Evolutionary conservation across 1,139 yeast genomes (phyloP).

Genomic region (Debaryomycetaceae sp.): DNA sequence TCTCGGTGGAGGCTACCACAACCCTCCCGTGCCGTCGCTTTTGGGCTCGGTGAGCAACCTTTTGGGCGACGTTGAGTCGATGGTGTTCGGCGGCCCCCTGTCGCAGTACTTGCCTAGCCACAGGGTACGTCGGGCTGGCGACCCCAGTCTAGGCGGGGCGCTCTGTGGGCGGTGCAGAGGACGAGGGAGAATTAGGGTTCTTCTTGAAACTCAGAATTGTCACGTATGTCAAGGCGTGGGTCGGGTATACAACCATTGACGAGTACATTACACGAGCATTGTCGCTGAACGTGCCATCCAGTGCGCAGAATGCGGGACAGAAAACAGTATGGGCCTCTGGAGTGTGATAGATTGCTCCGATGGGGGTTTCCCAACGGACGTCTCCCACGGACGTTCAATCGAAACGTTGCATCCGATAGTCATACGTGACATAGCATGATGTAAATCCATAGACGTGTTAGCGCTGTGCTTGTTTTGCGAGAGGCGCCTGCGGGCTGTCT

Average conservation of each 20-base stretch:
- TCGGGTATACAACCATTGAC: slow-evolving; percentile 25
- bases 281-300: background rate
- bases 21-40: background rate
- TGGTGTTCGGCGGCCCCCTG: background rate
- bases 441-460: too few relatives aligned
- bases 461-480: too few relatives aligned
- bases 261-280: background rate
- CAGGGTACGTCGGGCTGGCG: slow-evolving; percentile 53
- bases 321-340: too few relatives aligned
- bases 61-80: background rate
- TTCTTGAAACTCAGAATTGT: slow-evolving; percentile 57
- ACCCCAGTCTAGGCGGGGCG: slow-evolving; percentile 77
- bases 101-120: background rate
- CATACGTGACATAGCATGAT: too few relatives aligned
- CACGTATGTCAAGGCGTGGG: slow-evolving; percentile 68
- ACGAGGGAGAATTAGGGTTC: slow-evolving; percentile 50
- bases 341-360: too few relatives aligned
- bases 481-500: too few relatives aligned
- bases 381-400: too few relatives aligned
- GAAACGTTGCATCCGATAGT: too few relatives aligned
- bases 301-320: background rate
- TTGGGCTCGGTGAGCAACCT: background rate
- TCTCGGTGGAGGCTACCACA: background rate
- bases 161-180: slow-evolving; percentile 81
- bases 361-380: too few relatives aligned